Evolutionary conservation across 2,329 filamentous ascomycete genomes (phyloP), one percentile per base, ranked within the genome.

Genomic region (Monosporascus sp.): DNA sequence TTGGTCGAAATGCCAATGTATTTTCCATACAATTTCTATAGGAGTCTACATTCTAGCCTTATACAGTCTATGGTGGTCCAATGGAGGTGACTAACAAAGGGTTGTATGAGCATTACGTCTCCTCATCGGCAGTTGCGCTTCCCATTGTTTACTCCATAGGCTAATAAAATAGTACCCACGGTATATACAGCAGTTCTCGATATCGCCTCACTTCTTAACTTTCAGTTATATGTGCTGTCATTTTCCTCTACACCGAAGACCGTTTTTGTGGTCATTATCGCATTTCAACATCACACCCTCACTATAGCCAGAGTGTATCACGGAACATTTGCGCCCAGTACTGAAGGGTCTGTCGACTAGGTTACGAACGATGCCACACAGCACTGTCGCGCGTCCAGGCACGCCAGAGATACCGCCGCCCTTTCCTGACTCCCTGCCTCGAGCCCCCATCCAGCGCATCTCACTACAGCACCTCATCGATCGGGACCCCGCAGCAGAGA

Each of bases 361-460:
- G 31, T 5, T 35, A 35, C 9, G 31, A 25, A 22, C 25, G 8
- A 49, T 49, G 47, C 47, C 47, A 15, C 47, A 49, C 17, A 49
- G 47, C 47, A 49, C 47, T 14, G 20, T 15, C 11, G 27, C 27
- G 15, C 43, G 43, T 17, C 43, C 43, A 6, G 22, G 43, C 52
- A 63, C 60, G 2, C 64, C 65, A 6, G 58, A 60, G 3, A 47
- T 54, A 20, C 62, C 65, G 38, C 64, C 64, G 0, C 57, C 57
- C 5, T 68, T 68, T 45, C 65, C 66, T 2, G 55, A 53, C 0
- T 57, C 56, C n/a, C 52, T 68, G 35, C 62, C 65, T 5, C 62
- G 62, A 2, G 60, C 64, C 1, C 48, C 57, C n/a, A 55, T 68
- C 3, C 56, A 65, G 45, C 66, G 62, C n/a, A 65, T 68, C 45